These are phyloP conservation scores for Plasmodium vivax DNA, from an alignment of 169 alveolate genomes.

Conservation along the genomic window DNA sequence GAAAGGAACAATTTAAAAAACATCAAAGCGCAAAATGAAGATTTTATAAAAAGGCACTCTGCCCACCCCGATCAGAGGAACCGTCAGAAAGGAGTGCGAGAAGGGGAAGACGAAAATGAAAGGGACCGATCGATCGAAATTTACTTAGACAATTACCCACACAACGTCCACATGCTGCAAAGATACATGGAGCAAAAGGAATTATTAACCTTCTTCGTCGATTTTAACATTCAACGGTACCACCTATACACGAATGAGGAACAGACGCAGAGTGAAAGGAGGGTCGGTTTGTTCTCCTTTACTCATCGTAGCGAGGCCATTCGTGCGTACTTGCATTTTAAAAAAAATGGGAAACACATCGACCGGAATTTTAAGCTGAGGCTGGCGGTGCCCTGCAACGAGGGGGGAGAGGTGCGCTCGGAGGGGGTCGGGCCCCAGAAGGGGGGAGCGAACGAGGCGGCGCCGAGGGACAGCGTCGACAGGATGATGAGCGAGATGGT, in stretches of 20 bases:
- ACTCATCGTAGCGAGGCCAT: conserved; percentile 43
- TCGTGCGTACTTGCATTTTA: conserved; percentile 26
- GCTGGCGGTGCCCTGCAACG: conserved; percentile 35
- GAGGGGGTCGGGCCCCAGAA: not conserved
- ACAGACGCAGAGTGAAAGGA: conserved; percentile 1
- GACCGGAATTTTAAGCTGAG: conserved; percentile 8
- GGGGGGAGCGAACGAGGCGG: not conserved
- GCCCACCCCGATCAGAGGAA: too few species aligned
- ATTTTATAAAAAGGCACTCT: not conserved
- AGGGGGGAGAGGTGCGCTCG: not conserved
- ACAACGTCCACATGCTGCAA: conserved; percentile 6
- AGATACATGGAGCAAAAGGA: conserved; percentile 6
- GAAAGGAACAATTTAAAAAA: not conserved
- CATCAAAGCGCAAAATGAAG: conserved; percentile 27
- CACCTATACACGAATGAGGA: conserved; percentile 20
- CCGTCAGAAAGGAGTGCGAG: not conserved
- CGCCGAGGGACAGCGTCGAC: conserved; percentile 2
- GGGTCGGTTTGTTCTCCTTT: conserved; percentile 32
- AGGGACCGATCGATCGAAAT: conserved; percentile 19
- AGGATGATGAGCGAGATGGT: conserved; percentile 53
- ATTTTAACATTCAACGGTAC: conserved; percentile 27
- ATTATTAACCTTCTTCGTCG: conserved; percentile 12
- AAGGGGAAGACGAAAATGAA: not conserved
- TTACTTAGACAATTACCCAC: conserved; percentile 13
- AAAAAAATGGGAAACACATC: conserved; percentile 16